Evolutionary conservation across 2,329 filamentous ascomycete species (phyloP).

Genomic region (Macrophomina phaseolina): DNA sequence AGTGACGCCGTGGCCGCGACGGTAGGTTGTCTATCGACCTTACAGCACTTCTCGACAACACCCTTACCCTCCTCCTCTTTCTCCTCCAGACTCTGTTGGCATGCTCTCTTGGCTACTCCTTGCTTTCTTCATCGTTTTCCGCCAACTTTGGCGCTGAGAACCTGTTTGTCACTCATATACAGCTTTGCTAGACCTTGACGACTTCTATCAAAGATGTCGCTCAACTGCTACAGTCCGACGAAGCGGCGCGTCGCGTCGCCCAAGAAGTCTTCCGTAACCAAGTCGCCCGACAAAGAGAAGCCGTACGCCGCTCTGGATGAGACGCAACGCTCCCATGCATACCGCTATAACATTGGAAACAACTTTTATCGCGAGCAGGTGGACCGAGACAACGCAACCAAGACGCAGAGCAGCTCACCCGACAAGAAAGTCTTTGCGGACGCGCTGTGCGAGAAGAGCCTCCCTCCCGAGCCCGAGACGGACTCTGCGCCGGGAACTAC

Average conservation of each 20-base stretch:
- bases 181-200: not conserved
- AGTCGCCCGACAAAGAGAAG: slow-evolving; percentile 1
- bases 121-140: not conserved
- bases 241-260: slow-evolving; percentile 21
- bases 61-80: not conserved
- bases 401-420: not conserved
- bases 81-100: not conserved
- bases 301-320: slow-evolving; percentile 9
- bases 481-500: slow-evolving; percentile 32
- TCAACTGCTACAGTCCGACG: slow-evolving; percentile 22
- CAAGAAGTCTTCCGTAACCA: slow-evolving; percentile 3
- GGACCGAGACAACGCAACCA: not conserved
- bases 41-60: not conserved
- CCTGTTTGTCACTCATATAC: not conserved
- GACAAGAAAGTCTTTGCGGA: not conserved
- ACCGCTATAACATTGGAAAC: slow-evolving; percentile 16
- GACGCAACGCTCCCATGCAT: slow-evolving; percentile 15
- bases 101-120: not conserved
- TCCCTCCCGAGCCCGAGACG: not conserved
- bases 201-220: slow-evolving; percentile 12
- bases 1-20: not conserved
- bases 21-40: slow-evolving; percentile 3
- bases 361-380: slow-evolving; percentile 17
- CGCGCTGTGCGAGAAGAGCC: not conserved
- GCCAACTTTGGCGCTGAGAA: not conserved